These are phyloP conservation scores for Phytopythium litorale DNA, from an alignment of 352 stramenopile species.

Conservation along the genomic window DNA sequence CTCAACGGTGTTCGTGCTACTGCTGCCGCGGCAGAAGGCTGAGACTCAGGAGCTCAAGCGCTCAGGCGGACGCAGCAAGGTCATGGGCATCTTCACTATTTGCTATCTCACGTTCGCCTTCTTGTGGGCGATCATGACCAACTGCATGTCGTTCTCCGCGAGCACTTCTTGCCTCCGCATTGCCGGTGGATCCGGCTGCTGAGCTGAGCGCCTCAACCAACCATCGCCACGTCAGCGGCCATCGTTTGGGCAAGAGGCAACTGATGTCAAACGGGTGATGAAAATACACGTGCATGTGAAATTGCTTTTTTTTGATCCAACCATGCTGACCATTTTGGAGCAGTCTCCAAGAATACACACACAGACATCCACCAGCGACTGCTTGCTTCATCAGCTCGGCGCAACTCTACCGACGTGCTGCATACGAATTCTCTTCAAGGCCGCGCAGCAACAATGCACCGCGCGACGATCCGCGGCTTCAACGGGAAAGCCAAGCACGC, in stretches of 20 bases:
- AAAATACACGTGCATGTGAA: no score
- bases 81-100: conserved; percentile 33
- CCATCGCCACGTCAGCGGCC: no score
- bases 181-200: conserved; percentile 33
- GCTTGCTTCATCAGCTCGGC: no score
- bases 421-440: background rate
- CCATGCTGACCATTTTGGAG: no score
- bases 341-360: no score
- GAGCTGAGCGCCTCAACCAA: background rate
- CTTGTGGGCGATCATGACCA: conserved; percentile 44
- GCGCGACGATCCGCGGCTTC: background rate
- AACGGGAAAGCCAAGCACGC: conserved; percentile 39
- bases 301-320: no score
- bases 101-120: conserved; percentile 36
- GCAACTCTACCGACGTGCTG: background rate
- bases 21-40: conserved; percentile 36
- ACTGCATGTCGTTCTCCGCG: conserved; percentile 42
- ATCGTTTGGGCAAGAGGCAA: no score
- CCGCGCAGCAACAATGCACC: background rate
- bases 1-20: conserved; percentile 28
- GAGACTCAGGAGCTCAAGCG: conserved; percentile 40
- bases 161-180: conserved; percentile 34
- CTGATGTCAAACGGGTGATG: no score
- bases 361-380: background rate
- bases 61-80: conserved; percentile 26